A percentile compares a stretch with the other conserved stretches of the same genome.
phyloP scores from a whole-genome alignment of 1,284 basidiomycete species.

The Sphagnurus paluster region DNA sequence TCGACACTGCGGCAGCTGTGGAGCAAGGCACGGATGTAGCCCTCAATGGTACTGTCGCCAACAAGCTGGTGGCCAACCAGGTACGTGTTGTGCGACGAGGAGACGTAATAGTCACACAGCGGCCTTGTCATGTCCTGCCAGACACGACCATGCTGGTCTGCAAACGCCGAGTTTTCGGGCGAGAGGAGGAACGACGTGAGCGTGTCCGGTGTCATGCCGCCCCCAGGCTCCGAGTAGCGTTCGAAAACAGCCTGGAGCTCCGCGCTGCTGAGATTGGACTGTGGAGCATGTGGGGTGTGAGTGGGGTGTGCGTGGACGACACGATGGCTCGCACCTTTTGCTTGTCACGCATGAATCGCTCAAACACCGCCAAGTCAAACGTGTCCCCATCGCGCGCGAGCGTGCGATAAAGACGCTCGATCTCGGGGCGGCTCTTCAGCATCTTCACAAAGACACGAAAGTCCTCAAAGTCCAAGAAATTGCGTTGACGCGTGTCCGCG shows the following conservation, averaged over 20 bases:
- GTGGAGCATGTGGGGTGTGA: constrained; percentile 8
- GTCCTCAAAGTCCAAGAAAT: constrained; percentile 79
- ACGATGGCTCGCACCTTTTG: constrained; percentile 57
- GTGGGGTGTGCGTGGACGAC: neutral
- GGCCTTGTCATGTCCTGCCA: constrained; percentile 72
- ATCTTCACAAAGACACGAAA: constrained; percentile 88
- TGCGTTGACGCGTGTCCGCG: constrained; percentile 66
- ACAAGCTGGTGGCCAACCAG: constrained; percentile 92
- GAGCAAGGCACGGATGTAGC: constrained; percentile 90
- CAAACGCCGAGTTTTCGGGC: constrained; percentile 39
- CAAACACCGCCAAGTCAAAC: constrained; percentile 61
- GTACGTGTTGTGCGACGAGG: constrained; percentile 97
- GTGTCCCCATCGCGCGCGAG: constrained; percentile 39
- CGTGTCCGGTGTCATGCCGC: constrained; percentile 52
- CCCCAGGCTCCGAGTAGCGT: constrained; percentile 39
- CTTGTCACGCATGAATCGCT: constrained; percentile 61
- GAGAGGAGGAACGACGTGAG: constrained; percentile 78
- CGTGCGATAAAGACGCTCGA: constrained; percentile 67
- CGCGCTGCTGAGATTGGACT: constrained; percentile 47
- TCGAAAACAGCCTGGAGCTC: constrained; percentile 58
- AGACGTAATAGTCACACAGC: constrained; percentile 87
- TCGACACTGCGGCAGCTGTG: constrained; percentile 95
- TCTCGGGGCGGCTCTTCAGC: constrained; percentile 81
- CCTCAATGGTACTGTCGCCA: constrained; percentile 91
- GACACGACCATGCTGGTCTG: constrained; percentile 29